These are phyloP conservation scores for Exophiala sp. DNA, from an alignment of 2,329 filamentous ascomycete genomes.

Conservation along the genomic window DNA sequence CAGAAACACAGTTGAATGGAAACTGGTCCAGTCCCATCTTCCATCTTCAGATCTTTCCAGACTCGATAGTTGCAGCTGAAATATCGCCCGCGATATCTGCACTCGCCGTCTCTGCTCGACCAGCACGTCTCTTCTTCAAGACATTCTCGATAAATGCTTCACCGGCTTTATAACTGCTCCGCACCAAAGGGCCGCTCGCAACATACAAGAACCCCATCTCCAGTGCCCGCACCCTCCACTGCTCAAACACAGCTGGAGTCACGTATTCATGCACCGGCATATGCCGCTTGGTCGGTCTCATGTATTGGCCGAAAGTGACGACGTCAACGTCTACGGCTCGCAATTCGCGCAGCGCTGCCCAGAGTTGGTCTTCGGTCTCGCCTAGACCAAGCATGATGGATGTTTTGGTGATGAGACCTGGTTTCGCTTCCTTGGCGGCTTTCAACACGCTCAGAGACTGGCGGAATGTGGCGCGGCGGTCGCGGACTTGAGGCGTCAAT, in stretches of 20 bases:
- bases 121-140: conserved; percentile 64
- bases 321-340: conserved; percentile 79
- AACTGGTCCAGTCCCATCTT: no score
- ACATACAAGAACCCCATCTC: conserved; percentile 97
- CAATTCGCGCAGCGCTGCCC: conserved; percentile 71
- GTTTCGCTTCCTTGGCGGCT: conserved; percentile 70
- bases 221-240: conserved; percentile 82
- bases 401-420: conserved; percentile 91
- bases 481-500: conserved; percentile 81
- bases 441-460: conserved; percentile 75
- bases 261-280: conserved; percentile 96
- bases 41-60: conserved; percentile 12
- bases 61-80: conserved; percentile 2
- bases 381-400: conserved; percentile 94
- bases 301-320: conserved; percentile 99
- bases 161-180: conserved; percentile 95
- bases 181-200: conserved; percentile 84
- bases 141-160: conserved; percentile 99
- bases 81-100: conserved; percentile 29
- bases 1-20: no score
- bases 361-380: conserved; percentile 81
- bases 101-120: conserved; percentile 29
- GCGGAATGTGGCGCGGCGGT: conserved; percentile 81
- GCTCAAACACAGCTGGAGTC: conserved; percentile 82
- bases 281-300: conserved; percentile 96